These are phyloP conservation scores for Rhododendron vialii DNA, from an alignment of 148 eudicot genomes.

Conservation along the genomic window DNA sequence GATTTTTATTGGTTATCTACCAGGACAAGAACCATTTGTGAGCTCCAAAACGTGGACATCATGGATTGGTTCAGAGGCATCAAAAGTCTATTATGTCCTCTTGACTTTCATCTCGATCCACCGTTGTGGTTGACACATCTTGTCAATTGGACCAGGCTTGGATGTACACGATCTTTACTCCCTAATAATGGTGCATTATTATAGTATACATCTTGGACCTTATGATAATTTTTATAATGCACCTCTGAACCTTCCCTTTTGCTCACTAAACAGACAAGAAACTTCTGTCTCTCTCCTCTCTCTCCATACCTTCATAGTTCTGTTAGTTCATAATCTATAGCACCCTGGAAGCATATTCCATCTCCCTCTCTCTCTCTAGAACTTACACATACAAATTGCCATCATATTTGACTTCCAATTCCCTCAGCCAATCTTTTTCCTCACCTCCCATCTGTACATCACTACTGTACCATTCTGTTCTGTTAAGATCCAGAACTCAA, in stretches of 20 bases:
- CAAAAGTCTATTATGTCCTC: not conserved
- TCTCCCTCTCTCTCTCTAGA: slow-evolving; percentile 1
- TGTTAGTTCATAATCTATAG: not conserved
- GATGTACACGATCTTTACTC: not conserved
- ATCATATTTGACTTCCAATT: not conserved
- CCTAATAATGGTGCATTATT: not conserved
- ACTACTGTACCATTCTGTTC: slow-evolving; percentile 13
- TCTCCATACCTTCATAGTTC: not conserved
- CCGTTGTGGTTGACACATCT: not conserved
- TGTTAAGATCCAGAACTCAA: slow-evolving; percentile 23
- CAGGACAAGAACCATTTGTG: slow-evolving; percentile 15
- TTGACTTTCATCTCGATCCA: not conserved
- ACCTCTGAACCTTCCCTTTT: slow-evolving; percentile 26
- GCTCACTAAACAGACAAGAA: slow-evolving; percentile 7
- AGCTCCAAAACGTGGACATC: slow-evolving; percentile 1
- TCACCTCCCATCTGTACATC: slow-evolving; percentile 23
- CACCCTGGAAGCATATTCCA: slow-evolving; percentile 9
- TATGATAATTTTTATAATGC: not conserved
- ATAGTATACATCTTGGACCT: not conserved
- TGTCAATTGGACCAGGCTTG: not conserved
- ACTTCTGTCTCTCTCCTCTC: not conserved
- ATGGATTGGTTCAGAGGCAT: not conserved
- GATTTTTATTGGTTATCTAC: not conserved
- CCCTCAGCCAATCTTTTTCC: not conserved
- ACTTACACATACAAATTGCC: not conserved